These are phyloP conservation scores for Ettlia oleoabundans DNA, from an alignment of 139 green algal species.

Conservation along the genomic window DNA sequence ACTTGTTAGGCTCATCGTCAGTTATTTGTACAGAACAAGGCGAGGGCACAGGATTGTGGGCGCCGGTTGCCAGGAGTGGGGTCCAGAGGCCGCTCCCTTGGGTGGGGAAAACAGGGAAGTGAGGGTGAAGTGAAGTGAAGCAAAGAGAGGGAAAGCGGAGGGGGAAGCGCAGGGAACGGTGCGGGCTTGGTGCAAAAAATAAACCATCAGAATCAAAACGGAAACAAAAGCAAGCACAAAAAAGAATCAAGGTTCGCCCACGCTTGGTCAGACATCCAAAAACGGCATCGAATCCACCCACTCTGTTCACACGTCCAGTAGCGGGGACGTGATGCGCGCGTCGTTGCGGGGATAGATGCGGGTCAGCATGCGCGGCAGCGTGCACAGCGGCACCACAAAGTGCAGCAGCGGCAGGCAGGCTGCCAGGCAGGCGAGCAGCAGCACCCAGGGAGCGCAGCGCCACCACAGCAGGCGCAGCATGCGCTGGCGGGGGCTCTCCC, in stretches of 20 bases:
- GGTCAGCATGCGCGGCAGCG: neutral
- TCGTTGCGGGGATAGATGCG: neutral
- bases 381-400: neutral
- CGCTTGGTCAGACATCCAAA: neutral
- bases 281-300: no score
- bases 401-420: neutral
- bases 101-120: neutral
- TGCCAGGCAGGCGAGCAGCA: neutral
- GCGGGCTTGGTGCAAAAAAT: no score
- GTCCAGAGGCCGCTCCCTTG: no score
- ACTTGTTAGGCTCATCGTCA: no score
- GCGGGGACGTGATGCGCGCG: neutral
- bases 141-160: neutral
- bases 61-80: no score
- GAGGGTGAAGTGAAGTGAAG: no score
- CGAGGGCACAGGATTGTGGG: no score
- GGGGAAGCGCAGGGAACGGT: no score
- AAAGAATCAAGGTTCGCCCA: neutral
- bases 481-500: neutral
- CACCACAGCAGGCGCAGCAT: slow-evolving; percentile 3
- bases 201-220: no score
- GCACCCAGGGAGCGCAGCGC: slow-evolving; percentile 6
- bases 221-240: neutral
- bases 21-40: no score
- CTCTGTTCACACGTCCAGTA: no score